These are phyloP conservation scores for Hymenoscyphus fraxineus DNA, from an alignment of 2,329 filamentous ascomycete genomes.

Conservation along the genomic window DNA sequence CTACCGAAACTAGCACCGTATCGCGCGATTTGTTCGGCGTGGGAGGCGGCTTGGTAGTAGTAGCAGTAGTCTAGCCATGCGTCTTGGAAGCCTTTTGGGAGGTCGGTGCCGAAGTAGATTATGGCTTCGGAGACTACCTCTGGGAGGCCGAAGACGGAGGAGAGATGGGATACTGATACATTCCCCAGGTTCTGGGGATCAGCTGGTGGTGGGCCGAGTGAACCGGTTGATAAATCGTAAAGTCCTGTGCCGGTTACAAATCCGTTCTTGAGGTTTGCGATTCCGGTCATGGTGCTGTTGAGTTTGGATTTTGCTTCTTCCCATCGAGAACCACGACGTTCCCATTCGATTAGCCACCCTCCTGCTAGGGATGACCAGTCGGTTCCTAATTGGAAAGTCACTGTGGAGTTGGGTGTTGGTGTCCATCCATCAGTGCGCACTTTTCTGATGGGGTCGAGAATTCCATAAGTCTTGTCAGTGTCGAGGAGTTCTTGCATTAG, in stretches of 20 bases:
- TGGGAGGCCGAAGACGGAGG: slow-evolving; percentile 54
- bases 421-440: slow-evolving; percentile 51
- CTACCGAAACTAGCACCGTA: slow-evolving; percentile 50
- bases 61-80: slow-evolving; percentile 59
- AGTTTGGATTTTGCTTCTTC: slow-evolving; percentile 50
- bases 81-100: slow-evolving; percentile 47
- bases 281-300: slow-evolving; percentile 45
- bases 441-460: slow-evolving; percentile 55
- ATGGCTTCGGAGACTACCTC: slow-evolving; percentile 56
- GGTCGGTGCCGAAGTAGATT: slow-evolving; percentile 44
- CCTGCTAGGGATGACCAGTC: slow-evolving; percentile 57
- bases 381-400: slow-evolving; percentile 52
- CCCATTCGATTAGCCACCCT: slow-evolving; percentile 58
- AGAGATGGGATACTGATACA: slow-evolving; percentile 52
- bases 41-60: slow-evolving; percentile 48
- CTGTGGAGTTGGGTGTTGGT: slow-evolving; percentile 39
- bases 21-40: slow-evolving; percentile 47
- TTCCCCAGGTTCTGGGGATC: slow-evolving; percentile 50
- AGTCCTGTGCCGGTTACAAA: slow-evolving; percentile 54
- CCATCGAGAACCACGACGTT: slow-evolving; percentile 51
- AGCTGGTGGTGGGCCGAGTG: slow-evolving; percentile 48
- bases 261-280: slow-evolving; percentile 52
- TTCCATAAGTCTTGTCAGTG: slow-evolving; percentile 48
- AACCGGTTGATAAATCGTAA: slow-evolving; percentile 48
- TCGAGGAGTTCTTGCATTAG: slow-evolving; percentile 40